These are phyloP conservation scores for Vicia faba DNA, from an alignment of 306 rosid species.

Conservation along the genomic window DNA sequence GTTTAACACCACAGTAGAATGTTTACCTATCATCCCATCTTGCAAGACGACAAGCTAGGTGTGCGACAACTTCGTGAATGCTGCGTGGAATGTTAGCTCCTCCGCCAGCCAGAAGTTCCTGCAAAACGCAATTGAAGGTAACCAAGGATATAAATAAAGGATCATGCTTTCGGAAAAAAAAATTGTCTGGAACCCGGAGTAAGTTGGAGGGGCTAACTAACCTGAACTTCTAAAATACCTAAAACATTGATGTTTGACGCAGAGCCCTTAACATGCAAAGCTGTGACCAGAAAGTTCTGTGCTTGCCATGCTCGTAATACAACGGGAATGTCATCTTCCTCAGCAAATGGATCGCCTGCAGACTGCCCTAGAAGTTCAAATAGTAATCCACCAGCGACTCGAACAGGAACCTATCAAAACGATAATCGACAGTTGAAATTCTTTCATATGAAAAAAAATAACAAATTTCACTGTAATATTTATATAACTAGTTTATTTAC, in stretches of 20 bases:
- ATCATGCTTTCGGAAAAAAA: background rate
- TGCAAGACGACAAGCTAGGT: slow-evolving; percentile 61
- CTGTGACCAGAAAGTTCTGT: slow-evolving; percentile 81
- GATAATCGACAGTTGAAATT: slow-evolving; percentile 5
- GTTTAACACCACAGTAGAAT: too few relatives aligned
- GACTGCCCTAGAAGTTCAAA: slow-evolving; percentile 94
- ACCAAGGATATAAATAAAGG: background rate
- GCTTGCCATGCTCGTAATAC: slow-evolving; percentile 94
- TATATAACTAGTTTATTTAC: slow-evolving; percentile 36
- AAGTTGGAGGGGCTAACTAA: slow-evolving; percentile 32
- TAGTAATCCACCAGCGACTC: slow-evolving; percentile 89
- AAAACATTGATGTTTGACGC: slow-evolving; percentile 63
- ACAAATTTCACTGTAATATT: background rate
- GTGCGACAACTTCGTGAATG: slow-evolving; percentile 60
- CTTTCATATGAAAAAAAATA: too few relatives aligned
- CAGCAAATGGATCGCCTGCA: slow-evolving; percentile 74
- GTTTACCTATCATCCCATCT: slow-evolving; percentile 83
- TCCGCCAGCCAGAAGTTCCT: slow-evolving; percentile 64
- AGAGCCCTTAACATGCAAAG: slow-evolving; percentile 74
- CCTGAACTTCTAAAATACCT: slow-evolving; percentile 96
- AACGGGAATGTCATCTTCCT: slow-evolving; percentile 88
- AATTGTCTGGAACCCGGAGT: background rate
- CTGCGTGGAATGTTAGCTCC: slow-evolving; percentile 52
- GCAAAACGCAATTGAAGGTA: slow-evolving; percentile 22
- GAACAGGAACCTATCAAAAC: slow-evolving; percentile 70